Evolutionary conservation across 129 eudicot genomes (phyloP), one percentile per base, ranked within the genome.

Genomic region (Pseudognaphalium luteoalbum): DNA sequence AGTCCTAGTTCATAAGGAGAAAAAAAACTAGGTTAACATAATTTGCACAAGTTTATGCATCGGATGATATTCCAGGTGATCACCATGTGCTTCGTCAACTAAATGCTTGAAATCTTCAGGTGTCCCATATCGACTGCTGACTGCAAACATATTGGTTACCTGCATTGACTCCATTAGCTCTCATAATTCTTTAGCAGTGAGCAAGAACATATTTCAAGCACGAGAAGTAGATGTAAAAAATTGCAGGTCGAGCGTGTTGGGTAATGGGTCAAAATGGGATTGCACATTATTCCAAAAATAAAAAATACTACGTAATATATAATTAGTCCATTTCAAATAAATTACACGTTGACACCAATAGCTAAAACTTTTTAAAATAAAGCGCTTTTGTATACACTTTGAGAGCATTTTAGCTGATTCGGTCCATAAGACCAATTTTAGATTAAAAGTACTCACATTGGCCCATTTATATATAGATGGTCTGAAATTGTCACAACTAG

Each of bases 61-160:
- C 78, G 47, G n/a, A 72, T 59, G 29, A 60, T 41, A 16, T 19
- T 16, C 16, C 39, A 12, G 14, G 60, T 29, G 57, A 58, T 72
- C 80, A 93, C 99, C 97, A 83, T 94, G 99, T 76, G 99, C 99
- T 84, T 87, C 99, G 80, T 94, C 99, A 81, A 94, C 97, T 81
- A 94, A 81, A 22, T 81, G 89, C 87, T 94, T 94, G 86, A 94
- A 94, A 81, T 91, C 99, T 54, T 94, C 99, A 17, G 99, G 99
- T 60, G 99, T 94, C 58, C 99, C 99, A 80, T 33, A 91, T 68
- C 99, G 94, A 80, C 99, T 94, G 82, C 99, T 94, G 80, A 87
- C 99, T 17, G 99, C 99, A 84, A 74, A 94, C 76, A 91, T 87
- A 88, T 94, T 94, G 28, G 99, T 94, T 68, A 91, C 99, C 97